These are phyloP conservation scores for Citrus reticulata DNA, from an alignment of 345 rosid species.

Conservation along the genomic window DNA sequence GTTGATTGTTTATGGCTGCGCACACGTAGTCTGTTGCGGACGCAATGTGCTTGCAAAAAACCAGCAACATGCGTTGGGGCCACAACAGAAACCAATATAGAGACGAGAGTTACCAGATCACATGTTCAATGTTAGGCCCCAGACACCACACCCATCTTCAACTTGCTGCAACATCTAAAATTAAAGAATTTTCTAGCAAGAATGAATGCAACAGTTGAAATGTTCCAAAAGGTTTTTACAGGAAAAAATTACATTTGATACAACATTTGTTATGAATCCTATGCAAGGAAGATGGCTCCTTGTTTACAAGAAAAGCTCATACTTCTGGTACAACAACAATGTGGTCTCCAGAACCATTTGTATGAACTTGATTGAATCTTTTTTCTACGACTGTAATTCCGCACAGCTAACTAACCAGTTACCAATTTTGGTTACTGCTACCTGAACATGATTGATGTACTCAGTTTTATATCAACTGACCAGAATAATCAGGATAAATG, in stretches of 20 bases:
- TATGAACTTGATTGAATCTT: neutral
- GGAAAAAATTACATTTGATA: conserved; percentile 1
- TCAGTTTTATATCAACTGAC: neutral
- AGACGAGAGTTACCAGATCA: neutral
- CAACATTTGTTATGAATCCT: neutral
- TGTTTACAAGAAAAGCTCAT: neutral
- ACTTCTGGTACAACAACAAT: neutral
- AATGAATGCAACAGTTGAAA: too few relatives aligned
- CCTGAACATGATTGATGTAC: neutral
- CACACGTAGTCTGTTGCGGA: too few relatives aligned
- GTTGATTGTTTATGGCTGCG: too few relatives aligned
- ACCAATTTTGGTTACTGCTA: neutral
- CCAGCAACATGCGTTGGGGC: neutral
- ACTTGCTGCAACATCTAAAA: neutral
- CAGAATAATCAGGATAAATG: neutral
- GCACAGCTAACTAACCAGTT: neutral
- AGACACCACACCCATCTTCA: neutral
- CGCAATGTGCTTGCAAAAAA: neutral
- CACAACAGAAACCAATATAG: neutral
- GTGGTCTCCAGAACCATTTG: neutral
- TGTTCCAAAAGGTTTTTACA: too few relatives aligned
- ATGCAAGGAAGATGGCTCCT: neutral
- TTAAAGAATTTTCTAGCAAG: too few relatives aligned
- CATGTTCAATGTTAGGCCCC: neutral
- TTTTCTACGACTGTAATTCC: neutral